Conservation (phyloP, 352 stramenopile species). For the Globisporangium perplexum region DNA sequence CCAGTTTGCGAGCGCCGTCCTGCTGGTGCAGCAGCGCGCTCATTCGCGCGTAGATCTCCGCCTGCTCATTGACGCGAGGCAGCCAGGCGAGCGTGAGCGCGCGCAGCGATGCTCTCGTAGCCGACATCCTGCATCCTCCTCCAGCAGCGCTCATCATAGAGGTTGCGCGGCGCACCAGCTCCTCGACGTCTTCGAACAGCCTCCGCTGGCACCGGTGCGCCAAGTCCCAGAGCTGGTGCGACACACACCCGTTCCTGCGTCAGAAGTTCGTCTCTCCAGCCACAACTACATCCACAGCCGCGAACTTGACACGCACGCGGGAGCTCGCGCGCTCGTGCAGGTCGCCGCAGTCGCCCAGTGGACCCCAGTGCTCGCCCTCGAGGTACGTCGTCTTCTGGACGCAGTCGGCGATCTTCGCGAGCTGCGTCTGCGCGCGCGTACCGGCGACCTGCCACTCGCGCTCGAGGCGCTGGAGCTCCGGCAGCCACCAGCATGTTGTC, state of each 20-base stretch:
- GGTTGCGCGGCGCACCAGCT: slow-evolving; percentile 25
- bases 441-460: slow-evolving; percentile 52
- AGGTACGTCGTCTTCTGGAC: slow-evolving; percentile 76
- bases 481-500: slow-evolving; percentile 59
- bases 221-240: slow-evolving; percentile 63
- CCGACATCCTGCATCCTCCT: no score
- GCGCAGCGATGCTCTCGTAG: no score
- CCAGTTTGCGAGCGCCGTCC: slow-evolving; percentile 18
- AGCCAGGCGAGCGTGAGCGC: neutral
- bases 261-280: no score
- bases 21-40: slow-evolving; percentile 22
- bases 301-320: slow-evolving; percentile 49
- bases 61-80: no score
- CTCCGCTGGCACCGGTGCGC: slow-evolving; percentile 59
- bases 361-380: slow-evolving; percentile 55
- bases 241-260: no score
- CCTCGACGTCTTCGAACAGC: slow-evolving; percentile 41
- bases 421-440: slow-evolving; percentile 45
- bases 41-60: slow-evolving; percentile 40
- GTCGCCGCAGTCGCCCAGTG: slow-evolving; percentile 34
- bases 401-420: slow-evolving; percentile 60
- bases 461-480: slow-evolving; percentile 53
- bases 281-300: no score
- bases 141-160: neutral
- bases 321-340: slow-evolving; percentile 43